Base-by-base conservation (phyloP, 805 yeast species). In the Candida vartiovaarae region DNA sequence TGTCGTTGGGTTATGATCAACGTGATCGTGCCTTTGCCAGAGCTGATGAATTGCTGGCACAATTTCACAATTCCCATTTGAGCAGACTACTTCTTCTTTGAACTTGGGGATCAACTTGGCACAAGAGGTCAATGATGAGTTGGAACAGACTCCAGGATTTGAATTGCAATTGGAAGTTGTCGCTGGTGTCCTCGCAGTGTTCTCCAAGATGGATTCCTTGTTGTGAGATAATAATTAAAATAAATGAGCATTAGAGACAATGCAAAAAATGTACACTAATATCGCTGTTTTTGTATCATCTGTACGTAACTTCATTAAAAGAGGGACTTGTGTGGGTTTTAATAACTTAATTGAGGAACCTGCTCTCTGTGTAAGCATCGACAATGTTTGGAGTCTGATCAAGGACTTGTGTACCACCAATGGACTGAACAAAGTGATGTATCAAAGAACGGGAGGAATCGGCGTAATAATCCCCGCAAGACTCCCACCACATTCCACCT, bases 401-500 rank as follows among this genome's bases (percentile, higher is more conserved):
- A 34, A 57, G 50, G 1, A 9, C 38, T 1, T 23, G 10, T 6
- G 25, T 6, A 3, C 49, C 54, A 8, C 51, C 49, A 24, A 63
- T n/a, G 5, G 50, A 53, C 15, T 51, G 39, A 5, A 74, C 72
- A 63, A 76, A 80, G 4, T 62, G 64, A n/a, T 58, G 46, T 8
- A 80, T 52, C 27, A 79, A 57, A 0, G 80, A 74, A 32, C 67
- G 54, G 2, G 55, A 42, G 3, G 55, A 52, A 38, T 66, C 53
- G 2, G 33, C 31, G 39, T 62, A 56, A 3, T 62, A 54, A 55
- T 88, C 95, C 2, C 95, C 96, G 45, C 82, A 73, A 0, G 95
- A 82, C 55, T 91, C 97, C 98, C 98, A 91, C 82, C 86, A 90
- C 78, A 93, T 81, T 0, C 85, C 95, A 0, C 99, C 98, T 0